phyloP scores from a whole-genome alignment of 306 rosid genomes.

The Pterocarpus santalinus region DNA sequence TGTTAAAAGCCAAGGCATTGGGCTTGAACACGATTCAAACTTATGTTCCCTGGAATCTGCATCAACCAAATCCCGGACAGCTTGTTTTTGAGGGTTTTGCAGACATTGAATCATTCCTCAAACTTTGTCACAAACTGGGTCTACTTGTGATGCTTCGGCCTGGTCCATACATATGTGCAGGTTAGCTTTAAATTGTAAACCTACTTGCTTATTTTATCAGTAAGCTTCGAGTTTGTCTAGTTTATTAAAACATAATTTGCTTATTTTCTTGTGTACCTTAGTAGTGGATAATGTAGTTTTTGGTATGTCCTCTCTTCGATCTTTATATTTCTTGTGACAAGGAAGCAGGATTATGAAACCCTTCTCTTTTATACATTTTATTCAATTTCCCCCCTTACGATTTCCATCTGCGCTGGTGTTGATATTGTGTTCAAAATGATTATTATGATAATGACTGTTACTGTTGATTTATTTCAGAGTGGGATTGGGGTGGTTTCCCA shows the following conservation, averaged over 20 bases:
- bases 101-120: constrained; percentile 74
- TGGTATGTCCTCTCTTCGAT: constrained; percentile 9
- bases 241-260: constrained; percentile 19
- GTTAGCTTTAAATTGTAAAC: constrained; percentile 54
- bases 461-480: constrained; percentile 71
- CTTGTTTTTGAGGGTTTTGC: constrained; percentile 82
- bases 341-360: constrained; percentile 21
- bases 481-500: constrained; percentile 98
- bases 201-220: not conserved
- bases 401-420: constrained; percentile 30
- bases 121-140: constrained; percentile 81
- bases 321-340: constrained; percentile 11
- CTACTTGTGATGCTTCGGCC: constrained; percentile 87
- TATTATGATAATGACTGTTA: constrained; percentile 33
- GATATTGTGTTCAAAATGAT: constrained; percentile 39
- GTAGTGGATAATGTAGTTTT: constrained; percentile 30
- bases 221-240: constrained; percentile 32
- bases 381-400: not conserved
- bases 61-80: constrained; percentile 79
- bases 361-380: constrained; percentile 3
- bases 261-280: constrained; percentile 13
- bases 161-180: constrained; percentile 95
- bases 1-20: constrained; percentile 90
- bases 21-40: constrained; percentile 93
- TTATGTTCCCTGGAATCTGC: constrained; percentile 95